Evolutionary conservation across 352 stramenopile genomes (phyloP), one percentile per base, ranked within the genome.

Genomic region (Globisporangium acanthophoron): DNA sequence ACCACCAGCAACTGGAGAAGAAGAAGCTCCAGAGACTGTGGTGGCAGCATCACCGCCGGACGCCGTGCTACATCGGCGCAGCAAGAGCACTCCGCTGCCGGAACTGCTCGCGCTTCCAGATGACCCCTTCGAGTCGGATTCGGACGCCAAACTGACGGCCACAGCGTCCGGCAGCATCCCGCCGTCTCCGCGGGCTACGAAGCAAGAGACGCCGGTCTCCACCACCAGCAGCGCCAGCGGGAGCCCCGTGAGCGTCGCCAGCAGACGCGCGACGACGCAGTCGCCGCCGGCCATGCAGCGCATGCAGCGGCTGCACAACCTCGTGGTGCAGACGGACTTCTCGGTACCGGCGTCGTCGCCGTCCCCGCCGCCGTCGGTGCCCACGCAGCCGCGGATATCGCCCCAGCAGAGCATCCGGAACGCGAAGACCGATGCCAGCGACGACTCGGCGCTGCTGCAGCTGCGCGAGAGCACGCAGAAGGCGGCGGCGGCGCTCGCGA

Each of bases 231-330:
- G 56, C 37, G 27, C 47, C 21, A 37, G n/a, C 18, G 47, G 1
- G 21, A 61, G 56, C 27, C 56, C 56, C 12, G 39, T 54, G 1
- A 46, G 16, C 0, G 31, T 9, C n/a, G 0, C 31, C 15, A 47
- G 31, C 27, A 27, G 18, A 12, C 33, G 56, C 29, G 15, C 20
- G 21, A 59, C 51, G 2, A 18, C 33, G 48, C 67, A 65, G 58
- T 73, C 66, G 37, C 66, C 66, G 7, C 54, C 59, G 20, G 41
- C 66, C 4, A 70, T 73, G 66, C 67, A 74, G 56, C 67, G 59
- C 49, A 71, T 74, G 67, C 67, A 74, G 53, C 67, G 57, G 3
- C 21, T 69, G 24, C 67, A 71, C 67, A 69, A 66, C 47, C 64
- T 74, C 21, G 59, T 58, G 13, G 61, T 74, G n/a, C 59, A 74